phyloP scores from a whole-genome alignment of 2,329 filamentous ascomycete genomes.

The Colletotrichum sp. region DNA sequence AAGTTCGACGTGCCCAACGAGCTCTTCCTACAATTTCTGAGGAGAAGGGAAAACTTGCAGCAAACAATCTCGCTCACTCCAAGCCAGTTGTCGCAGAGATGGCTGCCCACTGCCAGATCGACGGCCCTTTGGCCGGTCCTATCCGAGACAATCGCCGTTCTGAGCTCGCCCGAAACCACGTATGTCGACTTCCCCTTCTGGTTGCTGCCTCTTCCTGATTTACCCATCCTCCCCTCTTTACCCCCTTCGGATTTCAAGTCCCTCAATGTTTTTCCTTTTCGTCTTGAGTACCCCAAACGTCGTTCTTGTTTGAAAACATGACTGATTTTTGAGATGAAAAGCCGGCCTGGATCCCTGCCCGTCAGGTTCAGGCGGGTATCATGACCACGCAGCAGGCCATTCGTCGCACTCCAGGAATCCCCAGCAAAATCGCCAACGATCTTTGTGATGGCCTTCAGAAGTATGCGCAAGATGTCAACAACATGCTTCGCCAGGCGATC shows the following conservation, averaged over 20 bases:
- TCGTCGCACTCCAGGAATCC: constrained; percentile 22
- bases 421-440: constrained; percentile 17
- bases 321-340: background rate
- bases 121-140: constrained; percentile 19
- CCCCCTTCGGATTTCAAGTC: background rate
- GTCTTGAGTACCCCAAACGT: background rate
- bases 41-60: background rate
- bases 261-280: background rate
- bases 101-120: constrained; percentile 20
- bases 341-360: constrained; percentile 19
- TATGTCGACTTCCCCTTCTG: constrained; percentile 1
- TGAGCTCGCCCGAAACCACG: constrained; percentile 17
- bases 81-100: background rate
- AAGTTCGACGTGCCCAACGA: background rate
- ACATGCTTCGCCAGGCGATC: constrained; percentile 22
- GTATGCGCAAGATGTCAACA: constrained; percentile 34
- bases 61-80: background rate
- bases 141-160: constrained; percentile 20
- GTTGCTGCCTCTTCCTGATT: background rate
- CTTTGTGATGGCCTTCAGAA: constrained; percentile 19
- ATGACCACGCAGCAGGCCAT: constrained; percentile 23
- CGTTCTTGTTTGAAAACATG: background rate
- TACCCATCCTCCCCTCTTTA: background rate
- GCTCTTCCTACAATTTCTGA: background rate
- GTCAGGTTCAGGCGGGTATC: constrained; percentile 19